Conservation (phyloP, 805 yeast genomes). For the Brettanomyces nanus region DNA sequence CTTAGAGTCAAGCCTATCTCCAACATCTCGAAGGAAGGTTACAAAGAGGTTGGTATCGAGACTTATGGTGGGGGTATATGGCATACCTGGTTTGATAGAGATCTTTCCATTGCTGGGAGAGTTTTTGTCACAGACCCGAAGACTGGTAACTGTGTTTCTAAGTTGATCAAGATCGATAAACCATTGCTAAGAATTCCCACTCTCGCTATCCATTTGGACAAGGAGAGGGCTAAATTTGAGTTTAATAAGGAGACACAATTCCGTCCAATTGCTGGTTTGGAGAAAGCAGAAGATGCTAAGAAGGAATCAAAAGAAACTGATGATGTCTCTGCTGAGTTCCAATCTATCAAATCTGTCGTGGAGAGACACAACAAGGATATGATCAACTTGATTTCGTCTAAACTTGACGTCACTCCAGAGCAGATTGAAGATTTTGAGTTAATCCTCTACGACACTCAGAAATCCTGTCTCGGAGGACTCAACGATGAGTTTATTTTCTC, state of each 20-base stretch:
- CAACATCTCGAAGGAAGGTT: conserved; percentile 61
- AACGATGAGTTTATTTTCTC: conserved; percentile 86
- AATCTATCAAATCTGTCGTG: conserved; percentile 54
- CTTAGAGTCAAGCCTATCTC: conserved; percentile 85
- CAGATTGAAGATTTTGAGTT: conserved; percentile 87
- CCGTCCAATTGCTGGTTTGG: conserved; percentile 74
- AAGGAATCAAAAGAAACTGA: conserved; percentile 7
- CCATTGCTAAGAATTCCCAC: conserved; percentile 91
- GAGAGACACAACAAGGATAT: conserved; percentile 73
- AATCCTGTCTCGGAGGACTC: conserved; percentile 78
- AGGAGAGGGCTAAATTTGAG: conserved; percentile 70
- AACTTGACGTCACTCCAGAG: conserved; percentile 40
- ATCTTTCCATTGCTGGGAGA: conserved; percentile 85
- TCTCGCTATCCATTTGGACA: conserved; percentile 82
- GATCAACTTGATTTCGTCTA: conserved; percentile 59
- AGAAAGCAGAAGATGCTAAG: conserved; percentile 4
- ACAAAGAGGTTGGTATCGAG: conserved; percentile 86
- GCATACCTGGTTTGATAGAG: conserved; percentile 97
- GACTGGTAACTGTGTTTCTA: conserved; percentile 46
- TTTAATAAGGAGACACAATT: conserved; percentile 84
- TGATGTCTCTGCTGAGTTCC: conserved; percentile 44
- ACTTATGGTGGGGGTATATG: conserved; percentile 94
- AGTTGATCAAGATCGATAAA: conserved; percentile 67
- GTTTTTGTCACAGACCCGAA: conserved; percentile 54
- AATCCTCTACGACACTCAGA: conserved; percentile 76